Base-by-base conservation (phyloP, 2,329 filamentous ascomycete genomes). In the Beauveria brongniartii region DNA sequence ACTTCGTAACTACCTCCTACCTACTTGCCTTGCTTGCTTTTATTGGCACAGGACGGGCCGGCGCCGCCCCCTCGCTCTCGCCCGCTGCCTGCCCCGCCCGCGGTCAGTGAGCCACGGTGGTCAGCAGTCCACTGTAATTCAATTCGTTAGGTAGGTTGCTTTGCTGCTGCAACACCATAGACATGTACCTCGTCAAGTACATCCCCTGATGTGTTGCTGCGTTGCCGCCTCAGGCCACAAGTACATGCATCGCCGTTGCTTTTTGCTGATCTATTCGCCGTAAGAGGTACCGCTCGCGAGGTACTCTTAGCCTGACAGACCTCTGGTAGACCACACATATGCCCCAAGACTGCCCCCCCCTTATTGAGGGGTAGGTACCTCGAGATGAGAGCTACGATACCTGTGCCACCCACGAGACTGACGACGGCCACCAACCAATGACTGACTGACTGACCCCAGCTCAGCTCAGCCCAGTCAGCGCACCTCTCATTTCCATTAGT, bases 361-460 rank as follows among this genome's bases (percentile, higher is more conserved):
- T 37, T 44, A 24, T 52, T 50, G 55, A 59, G 55, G 55, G 55
- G 55, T 59, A 59, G 55, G 47, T 59, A 59, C 55, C 18, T 59
- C 28, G 22, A 30, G 24, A 34, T 37, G 55, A 47, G 51, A 30
- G 55, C 47, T 59, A 24, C 37, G 47, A 46, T 59, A 59, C 55
- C 34, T 58, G 55, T 57, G 43, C 55, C 20, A 48, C 44, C 20
- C 14, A 57, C 51, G 18, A 30, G 7, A 53, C 41, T 30, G 52
- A 44, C 40, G 18, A 20, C 9, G 16, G n/a, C 37, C 40, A 55
- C 22, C 28, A 22, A 20, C 16, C 16, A 43, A 43, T 26, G 22
- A 28, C 46, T 48, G 37, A 41, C 34, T 43, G 28, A 55, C 52
- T 47, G 54, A 24, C 22, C 22, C 54, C 52, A 44, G 51, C 22